Evolutionary conservation across 805 yeast species (phyloP), one percentile per base, ranked within the genome.

Genomic region (Candida suzukii): DNA sequence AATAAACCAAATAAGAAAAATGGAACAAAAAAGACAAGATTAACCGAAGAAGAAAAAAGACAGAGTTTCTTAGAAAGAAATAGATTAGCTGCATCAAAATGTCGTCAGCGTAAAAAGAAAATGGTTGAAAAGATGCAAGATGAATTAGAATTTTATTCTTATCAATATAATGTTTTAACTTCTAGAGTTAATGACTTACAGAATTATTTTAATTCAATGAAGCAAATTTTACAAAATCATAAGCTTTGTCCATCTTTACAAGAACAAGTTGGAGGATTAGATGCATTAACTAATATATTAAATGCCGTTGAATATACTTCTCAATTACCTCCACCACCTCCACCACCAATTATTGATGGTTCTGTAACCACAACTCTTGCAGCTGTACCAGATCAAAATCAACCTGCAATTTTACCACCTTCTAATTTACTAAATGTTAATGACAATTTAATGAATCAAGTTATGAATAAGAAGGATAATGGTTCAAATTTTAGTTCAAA

Each of bases 41-140:
- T 70, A 64, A 48, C 80, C 47, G 74, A 83, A 56, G 95, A 83
- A 50, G 79, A 81, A 53, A 88, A 85, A 55, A 74, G 97, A 20
- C 77, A 78, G 55, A 80, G 73, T 51, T 91, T 91, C 51, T 63
- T 93, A 47, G 99, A 93, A 58, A 73, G 98, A 51, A 93, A 93
- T 61, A 71, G 99, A 44, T 80, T 91, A 12, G 99, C 99, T 0
- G 99, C 99, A 0, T 81, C 95, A n/a, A 90, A 88, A 58, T 93
- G 98, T 67, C 77, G 99, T 47, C 95, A 85, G 63, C 75, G 98
- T 26, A 93, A 93, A 70, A 93, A 93, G 67, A 88, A 86, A 57
- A 82, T 83, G 70, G 75, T 88, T 27, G 80, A 76, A 43, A 83
- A 82, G 50, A 82, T 93, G 76, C 95, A 88, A 58, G 77, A 72